Conservation (phyloP, 2,329 filamentous ascomycete genomes). For the Rasamsonia emersonii region DNA sequence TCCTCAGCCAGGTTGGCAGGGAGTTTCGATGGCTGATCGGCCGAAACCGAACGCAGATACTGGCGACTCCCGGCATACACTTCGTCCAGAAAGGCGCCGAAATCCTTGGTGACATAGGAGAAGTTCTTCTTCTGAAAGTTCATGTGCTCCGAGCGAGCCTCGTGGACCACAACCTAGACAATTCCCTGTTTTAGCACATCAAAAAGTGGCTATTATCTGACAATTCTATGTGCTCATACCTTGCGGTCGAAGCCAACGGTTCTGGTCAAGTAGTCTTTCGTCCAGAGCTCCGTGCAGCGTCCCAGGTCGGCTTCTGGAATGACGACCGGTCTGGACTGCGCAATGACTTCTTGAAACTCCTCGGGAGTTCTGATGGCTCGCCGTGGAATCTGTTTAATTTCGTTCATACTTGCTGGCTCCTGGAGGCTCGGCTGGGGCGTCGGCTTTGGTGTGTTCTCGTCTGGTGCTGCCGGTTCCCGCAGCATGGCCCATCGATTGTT, state of each 20-base stretch:
- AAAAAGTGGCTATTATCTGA: too few relatives aligned
- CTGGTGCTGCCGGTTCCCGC: constrained; percentile 11
- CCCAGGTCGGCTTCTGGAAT: constrained; percentile 61
- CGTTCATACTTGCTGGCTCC: constrained; percentile 10
- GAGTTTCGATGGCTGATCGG: constrained; percentile 55
- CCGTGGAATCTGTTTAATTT: constrained; percentile 38
- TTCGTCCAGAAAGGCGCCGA: constrained; percentile 57
- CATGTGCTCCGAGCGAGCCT: constrained; percentile 58
- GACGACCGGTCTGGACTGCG: constrained; percentile 53
- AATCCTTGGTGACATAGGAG: constrained; percentile 58
- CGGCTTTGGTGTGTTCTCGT: constrained; percentile 7
- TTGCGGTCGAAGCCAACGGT: constrained; percentile 54
- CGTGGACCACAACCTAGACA: constrained; percentile 62
- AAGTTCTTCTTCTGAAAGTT: constrained; percentile 82
- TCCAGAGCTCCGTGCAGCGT: constrained; percentile 59
- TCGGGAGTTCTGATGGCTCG: constrained; percentile 43
- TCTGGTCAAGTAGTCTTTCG: constrained; percentile 55
- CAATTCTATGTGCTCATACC: constrained; percentile 42
- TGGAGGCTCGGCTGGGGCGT: constrained; percentile 4
- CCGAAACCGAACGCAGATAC: constrained; percentile 72
- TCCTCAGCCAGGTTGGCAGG: constrained; percentile 64
- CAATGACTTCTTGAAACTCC: constrained; percentile 54
- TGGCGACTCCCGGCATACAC: constrained; percentile 52
- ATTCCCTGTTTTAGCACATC: constrained; percentile 4
- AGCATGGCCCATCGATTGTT: constrained; percentile 26